Evolutionary conservation across 441 rosid genomes (phyloP).

Genomic region (Pelargonium fulgidum): DNA sequence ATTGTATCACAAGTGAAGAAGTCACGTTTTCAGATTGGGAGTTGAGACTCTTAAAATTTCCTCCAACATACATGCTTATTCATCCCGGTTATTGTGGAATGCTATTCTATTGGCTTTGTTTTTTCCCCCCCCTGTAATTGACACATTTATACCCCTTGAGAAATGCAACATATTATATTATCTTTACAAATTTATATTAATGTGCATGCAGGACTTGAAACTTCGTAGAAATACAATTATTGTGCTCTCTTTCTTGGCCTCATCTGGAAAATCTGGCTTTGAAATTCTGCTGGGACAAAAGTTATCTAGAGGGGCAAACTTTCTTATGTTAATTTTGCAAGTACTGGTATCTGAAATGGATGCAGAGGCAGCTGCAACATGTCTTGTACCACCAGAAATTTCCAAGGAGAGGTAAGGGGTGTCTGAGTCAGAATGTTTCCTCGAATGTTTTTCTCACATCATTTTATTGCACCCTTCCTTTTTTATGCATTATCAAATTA

Average conservation of each 20-base stretch:
- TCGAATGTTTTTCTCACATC: neutral
- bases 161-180: neutral
- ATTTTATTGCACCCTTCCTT: neutral
- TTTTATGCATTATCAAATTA: neutral
- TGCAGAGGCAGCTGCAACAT: conserved; percentile 33
- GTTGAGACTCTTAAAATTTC: neutral
- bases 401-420: conserved; percentile 57
- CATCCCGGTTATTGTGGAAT: neutral
- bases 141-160: neutral
- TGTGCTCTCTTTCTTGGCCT: conserved; percentile 61
- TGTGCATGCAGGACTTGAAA: conserved; percentile 58
- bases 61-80: neutral
- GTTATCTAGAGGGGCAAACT: conserved; percentile 43
- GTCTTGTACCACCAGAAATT: conserved; percentile 34
- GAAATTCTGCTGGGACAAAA: conserved; percentile 50
- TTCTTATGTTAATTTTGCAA: conserved; percentile 66
- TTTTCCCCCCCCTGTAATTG: no score
- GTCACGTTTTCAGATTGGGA: neutral
- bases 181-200: conserved; percentile 14
- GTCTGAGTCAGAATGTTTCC: neutral
- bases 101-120: neutral
- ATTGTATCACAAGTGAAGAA: neutral
- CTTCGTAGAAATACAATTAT: conserved; percentile 56
- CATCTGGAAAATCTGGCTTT: conserved; percentile 71
- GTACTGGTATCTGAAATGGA: conserved; percentile 58